Conservation (phyloP, 208 protist genomes). For the Trypanosoma melophagium region DNA sequence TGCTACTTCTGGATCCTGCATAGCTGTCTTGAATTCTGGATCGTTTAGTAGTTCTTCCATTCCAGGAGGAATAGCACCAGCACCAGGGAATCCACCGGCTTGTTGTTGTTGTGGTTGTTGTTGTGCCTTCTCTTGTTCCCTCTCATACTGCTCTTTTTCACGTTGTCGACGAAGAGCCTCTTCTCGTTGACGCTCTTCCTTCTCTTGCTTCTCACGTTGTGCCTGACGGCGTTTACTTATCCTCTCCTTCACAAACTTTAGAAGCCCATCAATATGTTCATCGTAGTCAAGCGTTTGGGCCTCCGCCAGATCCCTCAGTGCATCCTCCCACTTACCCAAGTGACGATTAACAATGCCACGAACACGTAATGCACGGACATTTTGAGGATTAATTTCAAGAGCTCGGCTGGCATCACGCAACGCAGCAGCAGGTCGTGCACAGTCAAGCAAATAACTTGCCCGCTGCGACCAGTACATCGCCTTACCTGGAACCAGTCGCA, state of each 20-base stretch:
- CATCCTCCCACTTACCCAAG: constrained; percentile 61
- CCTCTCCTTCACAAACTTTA: constrained; percentile 52
- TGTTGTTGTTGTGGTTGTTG: background rate
- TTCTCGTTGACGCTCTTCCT: constrained; percentile 28
- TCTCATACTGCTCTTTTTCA: constrained; percentile 36
- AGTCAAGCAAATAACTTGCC: constrained; percentile 55
- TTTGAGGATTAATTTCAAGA: constrained; percentile 61
- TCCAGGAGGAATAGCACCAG: constrained; percentile 40
- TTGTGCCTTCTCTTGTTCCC: constrained; percentile 25
- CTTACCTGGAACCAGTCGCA: constrained; percentile 52
- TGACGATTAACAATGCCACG: constrained; percentile 67
- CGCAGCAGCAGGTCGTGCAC: constrained; percentile 46
- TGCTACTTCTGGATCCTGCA: constrained; percentile 78
- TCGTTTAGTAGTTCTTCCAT: constrained; percentile 46
- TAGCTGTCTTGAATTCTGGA: constrained; percentile 56
- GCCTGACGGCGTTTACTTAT: constrained; percentile 38
- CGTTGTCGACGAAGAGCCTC: constrained; percentile 47
- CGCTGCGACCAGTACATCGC: constrained; percentile 82
- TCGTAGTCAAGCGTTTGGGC: constrained; percentile 84
- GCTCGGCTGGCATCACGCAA: constrained; percentile 65
- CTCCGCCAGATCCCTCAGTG: constrained; percentile 64
- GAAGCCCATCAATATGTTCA: constrained; percentile 40
- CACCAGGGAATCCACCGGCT: constrained; percentile 27
- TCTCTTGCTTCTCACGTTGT: constrained; percentile 35
- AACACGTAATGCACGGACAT: constrained; percentile 75